phyloP scores from a whole-genome alignment of 2,329 filamentous ascomycete genomes.

The Lasiodiplodia sp. region DNA sequence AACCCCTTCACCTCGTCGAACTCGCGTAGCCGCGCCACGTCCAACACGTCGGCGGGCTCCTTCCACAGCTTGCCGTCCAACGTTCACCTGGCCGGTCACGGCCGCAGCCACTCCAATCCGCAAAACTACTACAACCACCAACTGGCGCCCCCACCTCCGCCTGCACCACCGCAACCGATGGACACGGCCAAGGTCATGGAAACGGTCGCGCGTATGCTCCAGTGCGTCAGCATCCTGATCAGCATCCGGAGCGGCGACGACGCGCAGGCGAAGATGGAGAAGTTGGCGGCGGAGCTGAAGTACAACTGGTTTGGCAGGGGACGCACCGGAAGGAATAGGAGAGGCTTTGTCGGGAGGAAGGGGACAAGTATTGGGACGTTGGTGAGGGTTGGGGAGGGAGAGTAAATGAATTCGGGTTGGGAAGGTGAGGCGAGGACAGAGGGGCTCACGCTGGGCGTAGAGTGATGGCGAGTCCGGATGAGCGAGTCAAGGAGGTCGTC shows the following conservation, averaged over 20 bases:
- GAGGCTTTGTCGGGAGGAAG: slow-evolving; percentile 68
- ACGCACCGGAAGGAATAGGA: slow-evolving; percentile 84
- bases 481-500: not conserved
- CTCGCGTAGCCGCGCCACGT: slow-evolving; percentile 57
- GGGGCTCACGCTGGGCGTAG: not conserved
- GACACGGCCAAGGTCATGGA: slow-evolving; percentile 82
- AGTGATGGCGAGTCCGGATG: not conserved
- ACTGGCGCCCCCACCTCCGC: slow-evolving; percentile 33
- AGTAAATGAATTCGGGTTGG: not conserved
- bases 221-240: slow-evolving; percentile 91
- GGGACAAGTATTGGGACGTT: slow-evolving; percentile 21
- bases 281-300: slow-evolving; percentile 86
- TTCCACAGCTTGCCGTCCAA: slow-evolving; percentile 51
- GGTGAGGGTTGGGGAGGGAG: slow-evolving; percentile 16
- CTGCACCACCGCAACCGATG: slow-evolving; percentile 44
- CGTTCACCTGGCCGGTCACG: slow-evolving; percentile 34
- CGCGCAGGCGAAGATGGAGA: slow-evolving; percentile 78
- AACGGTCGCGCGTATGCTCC: slow-evolving; percentile 92
- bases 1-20: slow-evolving; percentile 25
- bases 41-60: slow-evolving; percentile 72
- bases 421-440: not conserved
- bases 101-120: slow-evolving; percentile 34
- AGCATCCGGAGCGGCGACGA: slow-evolving; percentile 76
- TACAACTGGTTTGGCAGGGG: slow-evolving; percentile 96
- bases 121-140: slow-evolving; percentile 29